Percentiles rank a stretch among this genome's conserved stretches.
Conservation (phyloP, 768 basidiomycete genomes). For the Boletales sp. region DNA sequence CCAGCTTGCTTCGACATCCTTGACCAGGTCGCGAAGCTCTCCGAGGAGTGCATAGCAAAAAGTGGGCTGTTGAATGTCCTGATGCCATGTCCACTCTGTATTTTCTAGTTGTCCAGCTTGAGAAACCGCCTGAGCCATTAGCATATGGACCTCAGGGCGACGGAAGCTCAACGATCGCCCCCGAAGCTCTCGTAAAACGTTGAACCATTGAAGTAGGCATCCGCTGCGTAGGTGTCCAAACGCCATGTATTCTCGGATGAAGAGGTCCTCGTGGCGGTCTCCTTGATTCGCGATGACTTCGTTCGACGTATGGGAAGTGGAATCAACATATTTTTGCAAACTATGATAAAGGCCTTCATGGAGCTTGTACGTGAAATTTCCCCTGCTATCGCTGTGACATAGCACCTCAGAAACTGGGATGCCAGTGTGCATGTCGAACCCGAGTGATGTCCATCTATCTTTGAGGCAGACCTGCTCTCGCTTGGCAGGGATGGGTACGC, state of each 20-base stretch:
- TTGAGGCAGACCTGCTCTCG: conserved; percentile 22
- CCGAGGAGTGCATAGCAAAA: conserved; percentile 35
- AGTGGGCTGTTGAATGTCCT: conserved; percentile 24
- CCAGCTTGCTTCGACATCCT: conserved; percentile 39
- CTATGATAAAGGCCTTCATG: conserved; percentile 29
- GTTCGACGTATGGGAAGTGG: conserved; percentile 39
- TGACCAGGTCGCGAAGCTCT: conserved; percentile 32
- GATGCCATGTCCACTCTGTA: conserved; percentile 36
- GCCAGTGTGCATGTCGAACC: conserved; percentile 23
- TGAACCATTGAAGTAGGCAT: no score
- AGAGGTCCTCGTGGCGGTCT: conserved; percentile 37
- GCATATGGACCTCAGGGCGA: conserved; percentile 35
- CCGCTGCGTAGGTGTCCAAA: no score
- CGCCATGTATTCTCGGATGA: conserved; percentile 41
- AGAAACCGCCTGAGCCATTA: conserved; percentile 41
- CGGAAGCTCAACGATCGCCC: conserved; percentile 36
- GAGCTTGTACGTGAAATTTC: conserved; percentile 31
- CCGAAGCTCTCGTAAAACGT: conserved; percentile 34
- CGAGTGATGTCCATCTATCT: conserved; percentile 28
- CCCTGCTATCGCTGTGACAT: conserved; percentile 4
- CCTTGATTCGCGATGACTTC: conserved; percentile 40
- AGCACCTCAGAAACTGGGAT: conserved; percentile 16
- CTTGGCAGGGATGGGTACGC: conserved; percentile 12
- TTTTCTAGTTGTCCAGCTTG: conserved; percentile 35
- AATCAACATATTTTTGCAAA: conserved; percentile 35